phyloP scores from a whole-genome alignment of 2,329 filamentous ascomycete species.

The Herpomyces periplanetae region DNA sequence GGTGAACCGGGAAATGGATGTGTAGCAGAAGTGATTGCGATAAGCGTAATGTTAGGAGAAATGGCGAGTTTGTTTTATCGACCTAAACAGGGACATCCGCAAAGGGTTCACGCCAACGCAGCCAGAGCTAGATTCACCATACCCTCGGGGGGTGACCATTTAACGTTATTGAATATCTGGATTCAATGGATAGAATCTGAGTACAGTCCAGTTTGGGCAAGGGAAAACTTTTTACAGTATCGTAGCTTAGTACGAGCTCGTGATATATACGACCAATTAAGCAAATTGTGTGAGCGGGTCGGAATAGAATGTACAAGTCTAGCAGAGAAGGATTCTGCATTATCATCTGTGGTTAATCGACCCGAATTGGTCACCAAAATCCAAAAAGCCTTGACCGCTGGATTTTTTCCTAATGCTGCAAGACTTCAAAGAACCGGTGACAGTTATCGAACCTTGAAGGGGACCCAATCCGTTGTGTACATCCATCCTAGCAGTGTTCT shows the following conservation, averaged over 20 bases:
- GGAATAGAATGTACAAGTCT: too few species aligned
- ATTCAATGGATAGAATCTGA: slow-evolving; percentile 81
- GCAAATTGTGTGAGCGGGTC: slow-evolving; percentile 65
- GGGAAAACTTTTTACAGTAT: slow-evolving; percentile 77
- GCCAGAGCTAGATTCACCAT: slow-evolving; percentile 58
- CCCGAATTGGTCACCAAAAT: slow-evolving; percentile 37
- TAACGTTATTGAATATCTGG: slow-evolving; percentile 65
- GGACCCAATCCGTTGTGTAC: slow-evolving; percentile 46
- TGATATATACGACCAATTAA: slow-evolving; percentile 66
- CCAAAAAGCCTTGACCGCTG: slow-evolving; percentile 50
- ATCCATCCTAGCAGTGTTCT: slow-evolving; percentile 62
- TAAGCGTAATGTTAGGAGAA: slow-evolving; percentile 79
- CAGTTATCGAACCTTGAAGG: slow-evolving; percentile 67
- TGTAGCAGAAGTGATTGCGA: slow-evolving; percentile 59
- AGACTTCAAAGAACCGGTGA: slow-evolving; percentile 45
- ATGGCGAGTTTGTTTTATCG: slow-evolving; percentile 63
- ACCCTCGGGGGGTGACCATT: slow-evolving; percentile 59
- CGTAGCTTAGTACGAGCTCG: slow-evolving; percentile 52
- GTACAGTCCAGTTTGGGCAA: slow-evolving; percentile 50
- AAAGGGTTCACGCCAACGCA: slow-evolving; percentile 77
- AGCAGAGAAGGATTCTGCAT: too few species aligned
- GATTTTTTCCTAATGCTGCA: slow-evolving; percentile 79
- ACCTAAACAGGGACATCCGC: slow-evolving; percentile 84
- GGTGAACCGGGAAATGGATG: slow-evolving; percentile 75
- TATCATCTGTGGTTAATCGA: slow-evolving; percentile 23